Conservation (phyloP, 1,284 basidiomycete species). For the Takashimella koratensis region DNA sequence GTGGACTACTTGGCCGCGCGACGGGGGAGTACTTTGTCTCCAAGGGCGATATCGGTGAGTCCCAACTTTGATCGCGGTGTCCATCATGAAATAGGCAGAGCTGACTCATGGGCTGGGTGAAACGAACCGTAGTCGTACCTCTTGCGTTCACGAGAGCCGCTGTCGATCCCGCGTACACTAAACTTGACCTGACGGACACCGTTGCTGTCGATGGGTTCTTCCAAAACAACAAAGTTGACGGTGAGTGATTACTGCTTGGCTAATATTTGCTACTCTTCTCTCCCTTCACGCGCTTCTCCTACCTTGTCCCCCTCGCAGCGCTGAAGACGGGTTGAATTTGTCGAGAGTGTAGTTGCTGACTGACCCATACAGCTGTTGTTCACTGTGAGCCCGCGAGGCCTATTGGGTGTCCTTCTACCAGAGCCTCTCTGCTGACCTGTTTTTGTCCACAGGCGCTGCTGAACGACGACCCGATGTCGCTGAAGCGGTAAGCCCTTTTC, state of each 20-base stretch:
- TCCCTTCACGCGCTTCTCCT: conserved; percentile 1
- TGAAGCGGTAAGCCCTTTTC: conserved; percentile 30
- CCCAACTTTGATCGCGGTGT: too few species aligned
- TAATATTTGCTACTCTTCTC: neutral
- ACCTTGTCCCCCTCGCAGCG: too few species aligned
- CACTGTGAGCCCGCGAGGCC: conserved; percentile 50
- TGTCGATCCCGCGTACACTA: conserved; percentile 34
- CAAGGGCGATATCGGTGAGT: conserved; percentile 32
- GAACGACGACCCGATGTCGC: conserved; percentile 51
- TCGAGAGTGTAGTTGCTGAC: too few species aligned
- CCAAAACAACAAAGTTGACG: conserved; percentile 39
- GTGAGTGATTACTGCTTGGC: conserved; percentile 13
- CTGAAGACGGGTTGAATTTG: too few species aligned
- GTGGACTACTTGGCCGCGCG: conserved; percentile 53
- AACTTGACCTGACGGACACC: conserved; percentile 51
- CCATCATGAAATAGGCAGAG: neutral
- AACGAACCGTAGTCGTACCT: conserved; percentile 46
- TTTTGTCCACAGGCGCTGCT: conserved; percentile 44
- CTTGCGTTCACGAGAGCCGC: conserved; percentile 49
- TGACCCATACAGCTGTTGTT: conserved; percentile 44
- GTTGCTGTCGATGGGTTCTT: conserved; percentile 48
- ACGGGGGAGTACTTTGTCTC: conserved; percentile 35
- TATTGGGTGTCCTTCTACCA: too few species aligned
- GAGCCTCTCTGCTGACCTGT: neutral
- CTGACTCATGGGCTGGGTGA: too few species aligned